phyloP scores from a whole-genome alignment of 1,284 basidiomycete species.

The Cutaneotrichosporon sp. region DNA sequence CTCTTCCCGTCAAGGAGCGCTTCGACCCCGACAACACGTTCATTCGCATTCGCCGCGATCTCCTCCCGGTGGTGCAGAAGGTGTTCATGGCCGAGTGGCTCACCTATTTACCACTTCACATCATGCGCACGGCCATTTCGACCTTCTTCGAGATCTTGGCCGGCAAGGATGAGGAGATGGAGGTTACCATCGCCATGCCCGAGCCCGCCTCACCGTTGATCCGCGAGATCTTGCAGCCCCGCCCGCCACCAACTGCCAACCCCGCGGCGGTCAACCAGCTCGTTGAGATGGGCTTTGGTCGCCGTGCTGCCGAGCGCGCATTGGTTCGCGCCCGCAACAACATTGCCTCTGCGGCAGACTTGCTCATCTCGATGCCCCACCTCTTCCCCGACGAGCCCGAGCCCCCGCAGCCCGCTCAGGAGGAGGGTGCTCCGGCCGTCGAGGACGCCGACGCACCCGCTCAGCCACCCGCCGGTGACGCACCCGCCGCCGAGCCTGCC shows the following conservation, averaged over 20 bases:
- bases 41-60: conserved; percentile 71
- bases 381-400: conserved; percentile 58
- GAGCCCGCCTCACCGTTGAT: conserved; percentile 11
- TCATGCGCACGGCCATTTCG: conserved; percentile 74
- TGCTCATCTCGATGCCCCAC: conserved; percentile 80
- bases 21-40: conserved; percentile 75
- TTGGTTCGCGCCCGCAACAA: conserved; percentile 85
- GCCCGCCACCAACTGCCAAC: conserved; percentile 58
- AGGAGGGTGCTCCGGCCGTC: conserved; percentile 19
- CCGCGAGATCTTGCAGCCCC: conserved; percentile 8
- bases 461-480: not conserved
- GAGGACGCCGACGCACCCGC: conserved; percentile 8
- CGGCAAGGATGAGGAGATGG: conserved; percentile 73
- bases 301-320: conserved; percentile 79
- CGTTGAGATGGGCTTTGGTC: conserved; percentile 95
- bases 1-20: conserved; percentile 63
- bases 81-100: conserved; percentile 89
- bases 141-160: conserved; percentile 78
- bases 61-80: conserved; percentile 67
- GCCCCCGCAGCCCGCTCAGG: conserved; percentile 11
- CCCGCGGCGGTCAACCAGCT: conserved; percentile 77
- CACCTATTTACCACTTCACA: conserved; percentile 66
- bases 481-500: not conserved
- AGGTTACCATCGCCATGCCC: conserved; percentile 2
- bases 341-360: conserved; percentile 83